Percentiles rank a stretch among this genome's conserved stretches.
phyloP scores from a whole-genome alignment of 352 stramenopile genomes.

The Globisporangium carolinianum region DNA sequence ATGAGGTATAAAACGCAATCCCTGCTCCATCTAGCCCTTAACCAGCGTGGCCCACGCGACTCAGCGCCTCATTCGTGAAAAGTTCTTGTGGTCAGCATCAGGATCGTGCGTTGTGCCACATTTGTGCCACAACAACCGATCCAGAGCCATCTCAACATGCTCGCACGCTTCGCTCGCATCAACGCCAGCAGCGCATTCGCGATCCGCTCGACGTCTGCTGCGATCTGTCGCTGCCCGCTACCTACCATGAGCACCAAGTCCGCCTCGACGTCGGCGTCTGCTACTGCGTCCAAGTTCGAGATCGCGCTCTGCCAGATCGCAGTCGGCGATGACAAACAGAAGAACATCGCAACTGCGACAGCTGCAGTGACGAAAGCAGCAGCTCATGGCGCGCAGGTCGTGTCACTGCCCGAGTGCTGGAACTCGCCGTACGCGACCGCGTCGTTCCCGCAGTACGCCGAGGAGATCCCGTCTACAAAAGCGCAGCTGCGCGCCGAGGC shows the following conservation, averaged over 20 bases:
- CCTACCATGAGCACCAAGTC: conserved; percentile 4
- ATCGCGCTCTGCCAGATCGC: conserved; percentile 95
- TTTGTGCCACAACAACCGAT: too few species aligned
- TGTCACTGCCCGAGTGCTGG: conserved; percentile 94
- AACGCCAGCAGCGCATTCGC: not conserved
- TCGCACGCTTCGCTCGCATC: not conserved
- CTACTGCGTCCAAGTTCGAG: conserved; percentile 63
- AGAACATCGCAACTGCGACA: conserved; percentile 78
- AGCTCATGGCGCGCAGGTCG: conserved; percentile 76
- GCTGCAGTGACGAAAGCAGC: conserved; percentile 60
- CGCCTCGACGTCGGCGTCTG: not conserved
- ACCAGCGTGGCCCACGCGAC: too few species aligned
- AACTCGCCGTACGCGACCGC: conserved; percentile 97
- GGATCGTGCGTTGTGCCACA: not conserved
- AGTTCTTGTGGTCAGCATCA: not conserved
- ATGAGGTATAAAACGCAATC: too few species aligned
- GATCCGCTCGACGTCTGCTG: not conserved
- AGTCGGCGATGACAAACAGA: conserved; percentile 82
- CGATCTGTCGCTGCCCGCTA: not conserved
- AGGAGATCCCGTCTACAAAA: conserved; percentile 87
- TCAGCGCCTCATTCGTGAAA: too few species aligned
- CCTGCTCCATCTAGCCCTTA: too few species aligned
- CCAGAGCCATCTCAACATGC: not conserved
- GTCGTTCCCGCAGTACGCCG: conserved; percentile 97
- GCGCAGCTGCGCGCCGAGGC: conserved; percentile 40